phyloP scores from a whole-genome alignment of 2,329 filamentous ascomycete species.

The Cladosporium velox region DNA sequence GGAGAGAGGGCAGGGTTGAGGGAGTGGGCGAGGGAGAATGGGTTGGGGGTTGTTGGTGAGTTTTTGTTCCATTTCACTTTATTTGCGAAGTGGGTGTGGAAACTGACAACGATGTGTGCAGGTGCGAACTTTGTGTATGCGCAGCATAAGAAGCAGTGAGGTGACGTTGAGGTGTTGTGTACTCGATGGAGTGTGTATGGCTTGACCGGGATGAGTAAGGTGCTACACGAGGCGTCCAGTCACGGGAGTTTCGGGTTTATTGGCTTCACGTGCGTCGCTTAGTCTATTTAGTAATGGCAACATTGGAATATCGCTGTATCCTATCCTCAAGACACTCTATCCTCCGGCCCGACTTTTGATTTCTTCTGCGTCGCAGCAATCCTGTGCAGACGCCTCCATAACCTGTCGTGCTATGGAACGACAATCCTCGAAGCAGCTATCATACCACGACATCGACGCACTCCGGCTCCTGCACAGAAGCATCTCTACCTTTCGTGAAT shows the following conservation, averaged over 20 bases:
- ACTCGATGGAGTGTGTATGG: not conserved
- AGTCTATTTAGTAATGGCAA: not conserved
- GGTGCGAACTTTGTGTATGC: constrained; percentile 51
- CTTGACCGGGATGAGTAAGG: not conserved
- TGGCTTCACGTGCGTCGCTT: not conserved
- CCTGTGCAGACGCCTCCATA: not conserved
- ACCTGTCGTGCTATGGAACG: not conserved
- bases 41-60: constrained; percentile 49
- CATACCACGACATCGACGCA: not conserved
- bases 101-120: too few relatives aligned
- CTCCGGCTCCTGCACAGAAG: not conserved
- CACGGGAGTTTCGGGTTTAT: not conserved
- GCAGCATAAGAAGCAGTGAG: constrained; percentile 52
- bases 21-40: constrained; percentile 53
- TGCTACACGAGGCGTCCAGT: not conserved
- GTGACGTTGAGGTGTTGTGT: not conserved
- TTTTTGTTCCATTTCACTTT: too few relatives aligned
- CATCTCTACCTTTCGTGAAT: not conserved
- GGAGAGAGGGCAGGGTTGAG: constrained; percentile 53
- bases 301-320: not conserved
- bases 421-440: not conserved
- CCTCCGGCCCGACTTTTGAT: not conserved
- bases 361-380: not conserved
- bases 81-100: too few relatives aligned
- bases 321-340: not conserved